phyloP scores from a whole-genome alignment of 2,329 filamentous ascomycete genomes.

The Penicillium digitatum region DNA sequence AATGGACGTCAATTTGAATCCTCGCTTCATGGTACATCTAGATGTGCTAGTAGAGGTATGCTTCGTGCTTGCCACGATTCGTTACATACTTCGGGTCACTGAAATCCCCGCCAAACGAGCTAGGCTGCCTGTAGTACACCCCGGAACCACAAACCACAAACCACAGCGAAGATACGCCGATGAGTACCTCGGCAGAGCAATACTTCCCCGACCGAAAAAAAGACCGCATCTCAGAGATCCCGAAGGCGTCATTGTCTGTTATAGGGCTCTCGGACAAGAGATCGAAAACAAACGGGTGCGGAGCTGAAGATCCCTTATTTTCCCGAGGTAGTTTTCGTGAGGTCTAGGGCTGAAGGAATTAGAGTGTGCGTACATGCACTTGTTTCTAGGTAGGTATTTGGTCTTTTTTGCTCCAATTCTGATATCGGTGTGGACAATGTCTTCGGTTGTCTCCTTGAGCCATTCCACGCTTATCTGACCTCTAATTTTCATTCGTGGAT shows the following conservation, averaged over 20 bases:
- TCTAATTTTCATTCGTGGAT: neutral
- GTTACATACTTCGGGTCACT: neutral
- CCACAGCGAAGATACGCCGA: conserved; percentile 23
- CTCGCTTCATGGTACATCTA: neutral
- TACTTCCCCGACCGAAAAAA: conserved; percentile 15
- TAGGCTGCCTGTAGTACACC: neutral
- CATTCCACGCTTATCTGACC: neutral
- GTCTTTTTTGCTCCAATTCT: neutral
- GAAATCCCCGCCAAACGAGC: neutral
- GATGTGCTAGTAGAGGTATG: neutral
- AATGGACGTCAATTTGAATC: neutral
- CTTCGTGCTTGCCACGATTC: neutral
- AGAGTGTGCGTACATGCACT: neutral
- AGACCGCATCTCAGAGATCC: conserved; percentile 7
- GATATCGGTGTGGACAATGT: neutral
- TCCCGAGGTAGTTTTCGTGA: conserved; percentile 32
- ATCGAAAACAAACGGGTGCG: conserved; percentile 11
- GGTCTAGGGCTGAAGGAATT: neutral
- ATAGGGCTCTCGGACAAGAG: neutral
- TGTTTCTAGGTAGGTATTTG: neutral
- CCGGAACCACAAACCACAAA: neutral
- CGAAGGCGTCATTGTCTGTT: conserved; percentile 16
- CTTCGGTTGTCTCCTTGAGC: neutral
- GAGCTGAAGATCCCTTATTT: conserved; percentile 21
- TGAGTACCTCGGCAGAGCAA: conserved; percentile 12